Base-by-base conservation (phyloP, 75 land plant genomes). In the Isoetes taiwanensis region DNA sequence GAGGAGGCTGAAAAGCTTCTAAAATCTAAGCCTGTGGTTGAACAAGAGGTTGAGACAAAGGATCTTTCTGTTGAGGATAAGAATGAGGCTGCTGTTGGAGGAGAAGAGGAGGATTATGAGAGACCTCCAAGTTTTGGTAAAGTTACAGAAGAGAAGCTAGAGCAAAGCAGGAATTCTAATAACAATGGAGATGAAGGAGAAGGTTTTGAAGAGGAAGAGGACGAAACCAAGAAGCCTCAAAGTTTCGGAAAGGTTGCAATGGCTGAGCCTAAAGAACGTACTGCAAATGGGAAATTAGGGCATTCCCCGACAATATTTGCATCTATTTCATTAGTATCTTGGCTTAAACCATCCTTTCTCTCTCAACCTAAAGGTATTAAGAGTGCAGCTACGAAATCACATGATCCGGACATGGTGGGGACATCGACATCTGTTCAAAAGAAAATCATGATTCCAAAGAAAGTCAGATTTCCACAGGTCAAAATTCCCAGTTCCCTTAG, bases 241-340 rank as follows among this genome's bases (percentile, higher is more conserved):
- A 59, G 69, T 29, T 66, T 66, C 52, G 69, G 69, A 30, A 65
- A 43, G 63, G 60, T 66, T 25, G 69, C 69, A 28, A 66, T 59
- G 64, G 41, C 54, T 19, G 33, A 32, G 25, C 54, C 59, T 10
- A 32, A 60, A 29, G 52, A 24, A 29, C n/a, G n/a, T n/a, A n/a
- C n/a, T n/a, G n/a, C n/a, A n/a, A n/a, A n/a, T n/a, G 59, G 34
- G 26, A 40, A 25, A 5, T 20, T 9, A 2, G 38, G n/a, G n/a
- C n/a, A 54, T 30, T 66, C 59, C 48, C 69, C 69, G 28, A 66
- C 69, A 33, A 43, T 33, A 26, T 66, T 66, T 52, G 69, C 69
- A 26, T 56, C 69, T 30, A 41, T 66, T 28, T 59, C 61, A 43
- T 25, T 66, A 29, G 42, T 63, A 14, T 34, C 65, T 35, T 57